Conservation (phyloP, 805 yeast species). For the Kregervanrija fluxuum region DNA sequence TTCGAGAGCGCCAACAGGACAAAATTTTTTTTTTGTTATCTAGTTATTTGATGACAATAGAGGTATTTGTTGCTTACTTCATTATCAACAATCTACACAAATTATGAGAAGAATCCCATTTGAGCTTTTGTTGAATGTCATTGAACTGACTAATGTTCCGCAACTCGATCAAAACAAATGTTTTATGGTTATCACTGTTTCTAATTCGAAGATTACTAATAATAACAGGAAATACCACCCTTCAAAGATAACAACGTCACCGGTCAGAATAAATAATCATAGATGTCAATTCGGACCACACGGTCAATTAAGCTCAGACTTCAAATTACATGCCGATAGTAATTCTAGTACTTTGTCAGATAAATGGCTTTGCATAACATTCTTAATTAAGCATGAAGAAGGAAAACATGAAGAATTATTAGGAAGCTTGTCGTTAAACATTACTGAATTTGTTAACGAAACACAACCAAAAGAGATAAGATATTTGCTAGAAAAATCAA, state of each 20-base stretch:
- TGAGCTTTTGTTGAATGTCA: constrained; percentile 47
- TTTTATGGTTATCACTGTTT: constrained; percentile 37
- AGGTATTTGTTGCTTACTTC: not conserved
- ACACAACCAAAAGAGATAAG: constrained; percentile 46
- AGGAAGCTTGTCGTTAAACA: constrained; percentile 61
- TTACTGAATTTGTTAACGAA: constrained; percentile 63
- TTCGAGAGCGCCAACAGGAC: no score
- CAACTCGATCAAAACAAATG: constrained; percentile 59
- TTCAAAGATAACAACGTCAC: constrained; percentile 22
- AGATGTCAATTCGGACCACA: constrained; percentile 38
- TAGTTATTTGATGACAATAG: not conserved
- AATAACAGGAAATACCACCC: constrained; percentile 13
- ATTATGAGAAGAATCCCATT: constrained; percentile 32
- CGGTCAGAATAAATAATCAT: constrained; percentile 38
- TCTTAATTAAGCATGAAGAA: constrained; percentile 25
- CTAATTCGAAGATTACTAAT: constrained; percentile 12
- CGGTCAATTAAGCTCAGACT: constrained; percentile 20
- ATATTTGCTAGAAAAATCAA: constrained; percentile 68
- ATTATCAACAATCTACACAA: not conserved
- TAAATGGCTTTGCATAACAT: constrained; percentile 35
- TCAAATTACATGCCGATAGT: constrained; percentile 34
- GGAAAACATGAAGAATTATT: constrained; percentile 38
- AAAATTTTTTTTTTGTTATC: no score
- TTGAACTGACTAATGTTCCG: constrained; percentile 79
- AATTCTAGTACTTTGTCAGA: constrained; percentile 28